phyloP scores from a whole-genome alignment of 2,329 filamentous ascomycete species.

The Neurospora sp. region DNA sequence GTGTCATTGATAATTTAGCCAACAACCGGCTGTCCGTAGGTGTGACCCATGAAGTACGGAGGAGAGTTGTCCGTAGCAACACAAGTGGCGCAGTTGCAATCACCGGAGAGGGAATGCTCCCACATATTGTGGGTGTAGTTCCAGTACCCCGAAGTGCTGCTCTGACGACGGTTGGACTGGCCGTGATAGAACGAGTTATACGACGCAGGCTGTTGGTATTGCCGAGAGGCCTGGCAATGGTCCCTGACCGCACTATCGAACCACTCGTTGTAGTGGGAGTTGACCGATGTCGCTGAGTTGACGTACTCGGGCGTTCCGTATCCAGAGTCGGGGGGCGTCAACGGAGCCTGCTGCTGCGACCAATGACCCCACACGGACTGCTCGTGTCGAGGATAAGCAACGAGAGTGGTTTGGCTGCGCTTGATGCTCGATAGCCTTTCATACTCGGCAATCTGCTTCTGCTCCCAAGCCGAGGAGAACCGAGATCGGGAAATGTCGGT shows the following conservation, averaged over 20 bases:
- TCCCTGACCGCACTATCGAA: conserved; percentile 32
- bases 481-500: conserved; percentile 25
- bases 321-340: conserved; percentile 51
- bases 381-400: conserved; percentile 35
- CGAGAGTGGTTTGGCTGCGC: conserved; percentile 21
- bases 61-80: conserved; percentile 29
- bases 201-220: conserved; percentile 33
- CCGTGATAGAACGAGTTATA: conserved; percentile 27
- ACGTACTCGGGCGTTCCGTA: conserved; percentile 51
- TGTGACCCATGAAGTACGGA: conserved; percentile 37
- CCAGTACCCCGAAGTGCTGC: conserved; percentile 32
- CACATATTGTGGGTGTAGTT: conserved; percentile 37
- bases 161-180: conserved; percentile 31
- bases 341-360: conserved; percentile 23
- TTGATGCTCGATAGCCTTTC: conserved; percentile 35
- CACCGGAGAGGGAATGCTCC: conserved; percentile 37
- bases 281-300: conserved; percentile 44
- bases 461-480: conserved; percentile 36
- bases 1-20: conserved; percentile 27
- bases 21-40: conserved; percentile 45
- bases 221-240: conserved; percentile 23
- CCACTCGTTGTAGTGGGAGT: conserved; percentile 48
- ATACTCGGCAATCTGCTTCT: conserved; percentile 46
- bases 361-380: conserved; percentile 33
- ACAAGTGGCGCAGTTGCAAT: conserved; percentile 41